A percentile compares a stretch with the other conserved stretches of the same genome.
These are phyloP conservation scores for Pichia sorboxylosa DNA, from an alignment of 1,139 yeast species.

Conservation along the genomic window DNA sequence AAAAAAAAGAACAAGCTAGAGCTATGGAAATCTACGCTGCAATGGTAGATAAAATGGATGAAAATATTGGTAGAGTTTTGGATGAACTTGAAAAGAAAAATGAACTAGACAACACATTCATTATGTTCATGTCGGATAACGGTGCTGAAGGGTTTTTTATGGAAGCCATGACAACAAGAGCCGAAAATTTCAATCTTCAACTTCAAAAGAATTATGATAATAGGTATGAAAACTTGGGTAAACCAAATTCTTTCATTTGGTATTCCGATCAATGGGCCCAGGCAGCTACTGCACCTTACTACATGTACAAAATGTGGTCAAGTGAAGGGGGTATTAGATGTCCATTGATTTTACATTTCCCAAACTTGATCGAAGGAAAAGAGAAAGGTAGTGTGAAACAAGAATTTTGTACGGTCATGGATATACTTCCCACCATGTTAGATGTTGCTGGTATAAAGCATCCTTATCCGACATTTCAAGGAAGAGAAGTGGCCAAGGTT, in stretches of 20 bases:
- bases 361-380: constrained; percentile 21
- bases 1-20: constrained; percentile 28
- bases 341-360: constrained; percentile 37
- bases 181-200: constrained; percentile 20
- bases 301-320: constrained; percentile 41
- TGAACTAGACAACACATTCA: constrained; percentile 40
- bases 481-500: too few species aligned
- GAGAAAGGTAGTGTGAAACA: constrained; percentile 19
- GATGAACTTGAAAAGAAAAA: constrained; percentile 29
- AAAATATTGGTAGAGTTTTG: constrained; percentile 36
- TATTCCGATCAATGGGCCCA: constrained; percentile 55
- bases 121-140: constrained; percentile 48
- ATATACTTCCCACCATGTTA: constrained; percentile 40
- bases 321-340: constrained; percentile 47
- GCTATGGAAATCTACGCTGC: constrained; percentile 50
- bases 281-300: constrained; percentile 49
- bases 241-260: constrained; percentile 35
- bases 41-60: constrained; percentile 46
- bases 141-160: constrained; percentile 51
- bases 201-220: constrained; percentile 32
- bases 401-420: constrained; percentile 47
- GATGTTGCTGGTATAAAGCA: constrained; percentile 36
- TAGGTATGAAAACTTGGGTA: constrained; percentile 36
- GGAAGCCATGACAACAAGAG: constrained; percentile 39
- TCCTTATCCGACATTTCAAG: too few species aligned